Percentiles rank a stretch among this genome's conserved stretches.
Evolutionary conservation across 2,329 filamentous ascomycete genomes (phyloP).

Genomic region (Monilinia fructicola): DNA sequence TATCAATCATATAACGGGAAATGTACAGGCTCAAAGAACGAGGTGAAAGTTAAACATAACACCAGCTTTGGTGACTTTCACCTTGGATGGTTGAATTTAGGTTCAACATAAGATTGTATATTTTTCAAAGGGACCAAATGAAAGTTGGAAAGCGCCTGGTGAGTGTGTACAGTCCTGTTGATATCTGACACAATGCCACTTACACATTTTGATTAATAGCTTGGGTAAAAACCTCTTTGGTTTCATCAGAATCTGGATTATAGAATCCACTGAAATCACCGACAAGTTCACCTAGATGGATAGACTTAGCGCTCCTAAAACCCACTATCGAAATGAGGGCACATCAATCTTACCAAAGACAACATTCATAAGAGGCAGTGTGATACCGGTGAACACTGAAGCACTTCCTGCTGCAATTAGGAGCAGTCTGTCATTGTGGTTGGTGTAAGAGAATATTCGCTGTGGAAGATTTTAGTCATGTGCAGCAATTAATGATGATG

Average conservation of each 20-base stretch:
- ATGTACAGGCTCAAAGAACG: no score
- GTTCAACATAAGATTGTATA: no score
- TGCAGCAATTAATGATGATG: background rate
- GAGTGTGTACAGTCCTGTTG: no score
- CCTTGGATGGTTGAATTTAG: no score
- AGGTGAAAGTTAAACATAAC: no score
- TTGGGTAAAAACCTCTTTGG: conserved; percentile 49
- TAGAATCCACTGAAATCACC: conserved; percentile 53
- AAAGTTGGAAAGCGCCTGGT: no score
- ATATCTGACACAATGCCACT: conserved; percentile 24
- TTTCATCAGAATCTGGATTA: conserved; percentile 43
- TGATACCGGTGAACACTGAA: conserved; percentile 53
- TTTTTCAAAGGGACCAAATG: no score
- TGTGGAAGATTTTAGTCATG: conserved; percentile 18
- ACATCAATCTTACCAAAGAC: conserved; percentile 49
- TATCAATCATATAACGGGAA: background rate
- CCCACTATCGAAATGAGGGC: background rate
- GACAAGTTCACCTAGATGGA: conserved; percentile 36
- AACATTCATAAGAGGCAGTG: conserved; percentile 58
- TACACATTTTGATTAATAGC: conserved; percentile 47
- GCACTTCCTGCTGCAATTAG: conserved; percentile 45
- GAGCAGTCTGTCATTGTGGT: conserved; percentile 25
- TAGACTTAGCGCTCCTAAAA: background rate
- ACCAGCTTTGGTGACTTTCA: no score
- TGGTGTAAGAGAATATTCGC: conserved; percentile 34